These are phyloP conservation scores for Penicillium sp. DNA, from an alignment of 2,329 filamentous ascomycete genomes.

Conservation along the genomic window DNA sequence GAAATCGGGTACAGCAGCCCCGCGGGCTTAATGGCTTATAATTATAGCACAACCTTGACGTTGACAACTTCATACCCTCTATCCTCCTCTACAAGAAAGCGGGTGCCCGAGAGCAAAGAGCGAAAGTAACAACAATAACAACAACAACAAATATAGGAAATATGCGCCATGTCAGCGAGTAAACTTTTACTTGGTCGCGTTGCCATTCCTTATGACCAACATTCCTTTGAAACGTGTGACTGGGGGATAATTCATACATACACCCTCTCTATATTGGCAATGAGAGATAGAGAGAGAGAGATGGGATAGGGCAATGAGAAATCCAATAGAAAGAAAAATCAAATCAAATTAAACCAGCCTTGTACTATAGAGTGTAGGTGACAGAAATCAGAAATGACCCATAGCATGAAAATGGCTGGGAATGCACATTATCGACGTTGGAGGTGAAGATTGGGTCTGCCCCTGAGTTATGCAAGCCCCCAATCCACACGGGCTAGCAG, in stretches of 20 bases:
- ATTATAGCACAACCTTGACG: too few relatives aligned
- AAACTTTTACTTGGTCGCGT: background rate
- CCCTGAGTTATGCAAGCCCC: conserved; percentile 28
- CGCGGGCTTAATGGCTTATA: conserved; percentile 6
- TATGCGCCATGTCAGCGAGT: background rate
- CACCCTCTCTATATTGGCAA: too few relatives aligned
- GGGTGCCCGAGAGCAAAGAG: too few relatives aligned
- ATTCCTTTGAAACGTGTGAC: conserved; percentile 1
- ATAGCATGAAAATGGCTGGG: conserved; percentile 18
- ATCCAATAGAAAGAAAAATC: too few relatives aligned
- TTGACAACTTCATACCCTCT: too few relatives aligned
- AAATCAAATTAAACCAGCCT: too few relatives aligned
- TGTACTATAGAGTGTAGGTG: background rate
- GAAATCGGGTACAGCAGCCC: conserved; percentile 11
- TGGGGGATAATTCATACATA: background rate
- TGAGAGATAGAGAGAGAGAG: too few relatives aligned
- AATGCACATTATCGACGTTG: conserved; percentile 17
- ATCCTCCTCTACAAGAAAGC: too few relatives aligned
- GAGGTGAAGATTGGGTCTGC: conserved; percentile 10
- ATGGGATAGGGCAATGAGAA: too few relatives aligned
- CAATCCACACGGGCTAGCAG: conserved; percentile 23
- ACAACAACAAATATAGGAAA: background rate
- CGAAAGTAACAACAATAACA: too few relatives aligned
- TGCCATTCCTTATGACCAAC: background rate
- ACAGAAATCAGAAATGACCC: too few relatives aligned